Percentiles rank a stretch among this genome's conserved stretches.
Evolutionary conservation across 768 basidiomycete species (phyloP).

Genomic region (Russula virescens): DNA sequence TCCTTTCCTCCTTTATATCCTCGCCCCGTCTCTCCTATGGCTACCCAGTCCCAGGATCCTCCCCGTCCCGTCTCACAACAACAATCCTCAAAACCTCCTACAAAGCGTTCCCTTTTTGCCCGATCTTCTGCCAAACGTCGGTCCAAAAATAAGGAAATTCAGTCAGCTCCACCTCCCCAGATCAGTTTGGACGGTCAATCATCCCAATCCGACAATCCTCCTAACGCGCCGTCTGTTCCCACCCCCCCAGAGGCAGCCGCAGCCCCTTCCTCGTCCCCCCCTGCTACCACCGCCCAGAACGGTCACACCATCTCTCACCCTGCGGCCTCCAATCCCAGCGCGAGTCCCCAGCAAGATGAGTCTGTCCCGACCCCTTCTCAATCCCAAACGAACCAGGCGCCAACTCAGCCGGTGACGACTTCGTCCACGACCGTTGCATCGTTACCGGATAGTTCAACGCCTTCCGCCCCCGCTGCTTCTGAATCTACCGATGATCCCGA

Average conservation of each 20-base stretch:
- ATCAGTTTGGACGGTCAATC: neutral
- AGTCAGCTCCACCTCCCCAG: slow-evolving; percentile 1
- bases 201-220: neutral
- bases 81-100: neutral
- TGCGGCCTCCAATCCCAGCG: slow-evolving; percentile 4
- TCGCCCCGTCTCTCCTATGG: neutral
- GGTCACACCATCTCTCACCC: slow-evolving; percentile 23
- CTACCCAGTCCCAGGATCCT: neutral
- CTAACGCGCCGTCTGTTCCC: neutral
- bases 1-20: neutral
- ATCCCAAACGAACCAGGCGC: slow-evolving; percentile 6
- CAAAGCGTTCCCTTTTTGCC: slow-evolving; percentile 20
- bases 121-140: slow-evolving; percentile 18
- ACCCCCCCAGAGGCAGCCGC: neutral
- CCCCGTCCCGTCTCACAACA: neutral
- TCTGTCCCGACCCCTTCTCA: slow-evolving; percentile 24
- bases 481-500: slow-evolving; percentile 34
- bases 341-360: slow-evolving; percentile 26
- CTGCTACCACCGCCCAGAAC: slow-evolving; percentile 16
- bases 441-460: slow-evolving; percentile 24
- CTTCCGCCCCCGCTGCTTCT: slow-evolving; percentile 30
- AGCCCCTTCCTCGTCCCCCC: slow-evolving; percentile 5
- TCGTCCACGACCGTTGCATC: slow-evolving; percentile 21
- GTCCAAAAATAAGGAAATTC: slow-evolving; percentile 17
- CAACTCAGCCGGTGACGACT: slow-evolving; percentile 18